A percentile compares a stretch with the other conserved stretches of the same genome.
Evolutionary conservation across 2,329 filamentous ascomycete genomes (phyloP).

Genomic region (Stachybotrys chlorohalonatus): DNA sequence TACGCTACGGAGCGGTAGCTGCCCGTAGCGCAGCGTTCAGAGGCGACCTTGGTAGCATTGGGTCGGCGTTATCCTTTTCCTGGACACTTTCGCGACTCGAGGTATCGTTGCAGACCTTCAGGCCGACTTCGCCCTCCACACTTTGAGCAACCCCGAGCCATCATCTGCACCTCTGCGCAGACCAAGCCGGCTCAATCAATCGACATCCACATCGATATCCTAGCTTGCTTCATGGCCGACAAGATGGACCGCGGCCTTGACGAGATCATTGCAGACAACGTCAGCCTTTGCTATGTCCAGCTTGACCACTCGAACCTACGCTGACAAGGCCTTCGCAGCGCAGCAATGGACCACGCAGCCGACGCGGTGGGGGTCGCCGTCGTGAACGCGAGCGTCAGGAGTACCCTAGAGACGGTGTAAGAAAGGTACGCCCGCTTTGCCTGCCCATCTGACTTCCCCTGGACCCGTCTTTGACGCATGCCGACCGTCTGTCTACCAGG

Average conservation of each 20-base stretch:
- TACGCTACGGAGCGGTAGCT: too few species aligned
- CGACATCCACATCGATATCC: neutral
- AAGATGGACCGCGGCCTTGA: conserved; percentile 47
- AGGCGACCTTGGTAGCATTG: neutral
- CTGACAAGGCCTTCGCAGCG: conserved; percentile 15
- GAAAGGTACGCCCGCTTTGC: conserved; percentile 58
- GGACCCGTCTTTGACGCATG: conserved; percentile 6
- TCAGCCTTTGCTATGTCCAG: conserved; percentile 12
- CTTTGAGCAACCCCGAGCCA: neutral
- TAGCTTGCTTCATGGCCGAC: conserved; percentile 19
- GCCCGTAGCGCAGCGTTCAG: too few species aligned
- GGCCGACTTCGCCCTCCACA: neutral
- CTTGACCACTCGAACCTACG: neutral
- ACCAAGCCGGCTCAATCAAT: neutral
- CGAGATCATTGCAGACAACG: conserved; percentile 46
- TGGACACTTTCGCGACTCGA: neutral
- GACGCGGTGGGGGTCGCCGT: conserved; percentile 24
- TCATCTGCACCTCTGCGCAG: neutral
- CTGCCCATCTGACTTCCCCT: neutral
- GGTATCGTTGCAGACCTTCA: neutral
- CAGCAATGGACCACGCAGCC: conserved; percentile 25
- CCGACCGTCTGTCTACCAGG: conserved; percentile 13
- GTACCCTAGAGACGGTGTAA: conserved; percentile 74
- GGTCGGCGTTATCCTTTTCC: neutral
- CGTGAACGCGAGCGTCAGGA: conserved; percentile 28